Evolutionary conservation across 306 rosid species (phyloP).

Genomic region (Delonix regia): DNA sequence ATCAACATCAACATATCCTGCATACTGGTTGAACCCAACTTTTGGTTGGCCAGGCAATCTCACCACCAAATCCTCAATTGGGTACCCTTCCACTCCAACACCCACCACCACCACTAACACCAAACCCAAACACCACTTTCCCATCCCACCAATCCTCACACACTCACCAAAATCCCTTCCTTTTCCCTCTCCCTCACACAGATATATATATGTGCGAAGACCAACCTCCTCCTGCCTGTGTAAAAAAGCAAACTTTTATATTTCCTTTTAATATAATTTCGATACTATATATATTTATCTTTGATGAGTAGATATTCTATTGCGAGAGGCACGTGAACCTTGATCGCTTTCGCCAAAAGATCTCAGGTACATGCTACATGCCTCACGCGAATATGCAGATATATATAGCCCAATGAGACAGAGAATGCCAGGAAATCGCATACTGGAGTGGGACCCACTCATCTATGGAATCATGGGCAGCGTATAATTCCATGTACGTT

Average conservation of each 20-base stretch:
- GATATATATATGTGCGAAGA: background rate
- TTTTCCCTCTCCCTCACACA: background rate
- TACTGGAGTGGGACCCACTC: background rate
- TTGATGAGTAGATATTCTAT: background rate
- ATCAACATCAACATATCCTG: slow-evolving; percentile 80
- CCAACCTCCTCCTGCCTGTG: slow-evolving; percentile 2
- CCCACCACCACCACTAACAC: slow-evolving; percentile 23
- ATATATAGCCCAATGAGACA: background rate
- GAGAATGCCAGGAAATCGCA: background rate
- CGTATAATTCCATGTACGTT: too few relatives aligned
- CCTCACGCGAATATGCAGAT: background rate
- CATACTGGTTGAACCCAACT: slow-evolving; percentile 67
- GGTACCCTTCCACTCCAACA: slow-evolving; percentile 50
- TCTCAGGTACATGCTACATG: background rate
- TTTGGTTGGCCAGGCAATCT: slow-evolving; percentile 73
- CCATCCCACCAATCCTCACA: slow-evolving; percentile 36
- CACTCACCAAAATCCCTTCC: slow-evolving; percentile 3
- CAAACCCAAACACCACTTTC: slow-evolving; percentile 41
- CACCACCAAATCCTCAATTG: slow-evolving; percentile 66
- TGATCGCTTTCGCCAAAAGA: slow-evolving; percentile 36
- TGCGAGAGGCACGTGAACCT: slow-evolving; percentile 43
- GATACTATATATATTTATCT: too few relatives aligned
- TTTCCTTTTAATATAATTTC: background rate
- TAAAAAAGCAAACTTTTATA: too few relatives aligned
- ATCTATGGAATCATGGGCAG: too few relatives aligned